Conservation (phyloP, 805 yeast genomes). For the Groenewaldozyma salmanticensis region DNA sequence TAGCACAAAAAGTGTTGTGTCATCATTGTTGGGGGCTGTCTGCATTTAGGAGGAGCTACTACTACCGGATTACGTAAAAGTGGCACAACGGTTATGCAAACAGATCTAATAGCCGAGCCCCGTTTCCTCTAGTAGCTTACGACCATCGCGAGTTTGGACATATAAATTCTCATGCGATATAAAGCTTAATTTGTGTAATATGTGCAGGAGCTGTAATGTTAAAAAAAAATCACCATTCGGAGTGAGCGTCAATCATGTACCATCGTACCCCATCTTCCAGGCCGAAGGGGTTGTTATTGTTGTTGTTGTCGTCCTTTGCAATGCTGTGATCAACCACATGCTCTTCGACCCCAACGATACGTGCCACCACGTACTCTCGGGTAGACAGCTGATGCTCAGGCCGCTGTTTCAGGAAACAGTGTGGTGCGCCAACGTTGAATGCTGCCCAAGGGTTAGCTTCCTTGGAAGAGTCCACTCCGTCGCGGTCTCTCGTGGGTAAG, state of each 20-base stretch:
- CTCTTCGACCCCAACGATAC: constrained; percentile 50
- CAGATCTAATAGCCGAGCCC: no score
- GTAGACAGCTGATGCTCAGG: constrained; percentile 27
- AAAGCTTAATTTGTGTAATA: no score
- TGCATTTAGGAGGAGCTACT: no score
- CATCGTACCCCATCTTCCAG: constrained; percentile 54
- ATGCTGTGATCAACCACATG: constrained; percentile 30
- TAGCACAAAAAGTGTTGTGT: no score
- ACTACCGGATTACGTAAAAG: no score
- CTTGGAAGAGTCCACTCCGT: constrained; percentile 23
- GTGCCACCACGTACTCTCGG: constrained; percentile 79
- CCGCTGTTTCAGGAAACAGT: constrained; percentile 57
- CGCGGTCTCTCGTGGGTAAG: constrained; percentile 55
- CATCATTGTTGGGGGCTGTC: no score
- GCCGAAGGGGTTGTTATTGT: constrained; percentile 53
- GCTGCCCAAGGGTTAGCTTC: constrained; percentile 76
- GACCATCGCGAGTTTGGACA: no score
- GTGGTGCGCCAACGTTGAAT: constrained; percentile 81
- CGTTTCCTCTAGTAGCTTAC: no score
- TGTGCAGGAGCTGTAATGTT: no score
- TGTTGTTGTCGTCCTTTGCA: constrained; percentile 29
- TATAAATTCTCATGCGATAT: no score
- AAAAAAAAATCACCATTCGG: constrained; percentile 5
- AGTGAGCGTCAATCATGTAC: constrained; percentile 27
- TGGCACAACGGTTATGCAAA: no score